phyloP scores from a whole-genome alignment of 148 eudicot species.

The Linanthus parryae region DNA sequence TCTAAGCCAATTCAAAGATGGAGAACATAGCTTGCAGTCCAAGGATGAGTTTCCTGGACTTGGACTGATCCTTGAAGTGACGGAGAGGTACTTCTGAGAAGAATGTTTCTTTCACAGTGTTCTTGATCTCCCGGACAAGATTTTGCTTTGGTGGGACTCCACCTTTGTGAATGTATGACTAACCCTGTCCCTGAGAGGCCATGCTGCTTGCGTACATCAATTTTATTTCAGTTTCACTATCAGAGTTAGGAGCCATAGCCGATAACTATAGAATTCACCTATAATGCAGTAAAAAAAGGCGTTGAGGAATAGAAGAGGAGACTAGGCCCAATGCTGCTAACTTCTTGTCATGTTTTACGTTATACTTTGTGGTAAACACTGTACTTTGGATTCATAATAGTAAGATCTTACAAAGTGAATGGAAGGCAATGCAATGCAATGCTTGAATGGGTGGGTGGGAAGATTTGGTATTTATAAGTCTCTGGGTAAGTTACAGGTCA shows the following conservation, averaged over 20 bases:
- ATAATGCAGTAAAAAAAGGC: no score
- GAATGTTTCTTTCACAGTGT: slow-evolving; percentile 37
- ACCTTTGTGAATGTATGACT: slow-evolving; percentile 32
- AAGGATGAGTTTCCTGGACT: slow-evolving; percentile 29
- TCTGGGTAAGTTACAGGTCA: no score
- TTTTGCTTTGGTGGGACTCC: slow-evolving; percentile 46
- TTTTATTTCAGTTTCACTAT: slow-evolving; percentile 22
- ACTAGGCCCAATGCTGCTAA: no score
- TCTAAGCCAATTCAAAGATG: slow-evolving; percentile 45
- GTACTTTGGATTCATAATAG: no score
- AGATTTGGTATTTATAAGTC: no score
- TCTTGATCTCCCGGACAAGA: slow-evolving; percentile 29
- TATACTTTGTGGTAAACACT: no score
- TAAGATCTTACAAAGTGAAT: no score
- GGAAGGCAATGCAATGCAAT: no score
- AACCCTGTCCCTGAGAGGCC: slow-evolving; percentile 18
- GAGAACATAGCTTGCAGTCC: slow-evolving; percentile 53
- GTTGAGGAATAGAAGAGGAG: no score
- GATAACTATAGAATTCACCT: no score
- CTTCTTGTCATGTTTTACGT: no score
- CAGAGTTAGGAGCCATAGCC: slow-evolving; percentile 11
- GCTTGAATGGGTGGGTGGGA: no score
- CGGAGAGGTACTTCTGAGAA: slow-evolving; percentile 56
- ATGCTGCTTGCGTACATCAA: slow-evolving; percentile 23
- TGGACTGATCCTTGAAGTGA: slow-evolving; percentile 43